Percentiles rank a stretch among this genome's conserved stretches.
Evolutionary conservation across 345 rosid genomes (phyloP).

Genomic region (Raphanus sativus): DNA sequence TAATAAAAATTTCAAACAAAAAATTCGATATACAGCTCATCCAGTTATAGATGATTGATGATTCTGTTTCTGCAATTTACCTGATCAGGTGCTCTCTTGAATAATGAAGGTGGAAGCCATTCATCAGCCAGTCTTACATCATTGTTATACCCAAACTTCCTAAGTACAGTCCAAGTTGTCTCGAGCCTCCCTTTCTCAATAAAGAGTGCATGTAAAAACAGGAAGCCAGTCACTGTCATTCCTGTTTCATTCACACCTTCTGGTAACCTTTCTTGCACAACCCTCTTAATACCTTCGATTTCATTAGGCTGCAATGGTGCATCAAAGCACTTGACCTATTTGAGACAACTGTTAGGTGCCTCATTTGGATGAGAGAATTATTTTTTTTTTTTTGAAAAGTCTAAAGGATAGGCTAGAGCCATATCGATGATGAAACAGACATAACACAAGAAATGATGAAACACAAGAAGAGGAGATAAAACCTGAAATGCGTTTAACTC

Average conservation of each 20-base stretch:
- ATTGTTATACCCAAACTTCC: not conserved
- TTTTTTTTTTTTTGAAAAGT: not conserved
- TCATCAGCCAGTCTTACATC: not conserved
- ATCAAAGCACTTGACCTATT: not conserved
- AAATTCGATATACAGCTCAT: not conserved
- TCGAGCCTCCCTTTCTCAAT: not conserved
- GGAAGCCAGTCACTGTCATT: not conserved
- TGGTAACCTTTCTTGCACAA: not conserved
- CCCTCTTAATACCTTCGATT: not conserved
- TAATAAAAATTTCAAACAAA: not conserved
- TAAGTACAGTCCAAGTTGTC: not conserved
- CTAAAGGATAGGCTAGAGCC: not conserved
- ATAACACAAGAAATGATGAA: not conserved
- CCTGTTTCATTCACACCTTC: not conserved
- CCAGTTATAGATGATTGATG: not conserved
- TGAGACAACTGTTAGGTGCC: not conserved
- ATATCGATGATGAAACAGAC: not conserved
- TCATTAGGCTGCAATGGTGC: not conserved
- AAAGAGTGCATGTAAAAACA: not conserved
- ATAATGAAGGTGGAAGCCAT: not conserved
- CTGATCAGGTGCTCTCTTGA: conserved; percentile 1
- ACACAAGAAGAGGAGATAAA: not conserved
- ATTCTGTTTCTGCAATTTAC: not conserved
- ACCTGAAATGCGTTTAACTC: not conserved
- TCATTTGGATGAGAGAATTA: not conserved